Evolutionary conservation across 2,329 filamentous ascomycete genomes (phyloP).

Genomic region (Tolypocladium guangdongense): DNA sequence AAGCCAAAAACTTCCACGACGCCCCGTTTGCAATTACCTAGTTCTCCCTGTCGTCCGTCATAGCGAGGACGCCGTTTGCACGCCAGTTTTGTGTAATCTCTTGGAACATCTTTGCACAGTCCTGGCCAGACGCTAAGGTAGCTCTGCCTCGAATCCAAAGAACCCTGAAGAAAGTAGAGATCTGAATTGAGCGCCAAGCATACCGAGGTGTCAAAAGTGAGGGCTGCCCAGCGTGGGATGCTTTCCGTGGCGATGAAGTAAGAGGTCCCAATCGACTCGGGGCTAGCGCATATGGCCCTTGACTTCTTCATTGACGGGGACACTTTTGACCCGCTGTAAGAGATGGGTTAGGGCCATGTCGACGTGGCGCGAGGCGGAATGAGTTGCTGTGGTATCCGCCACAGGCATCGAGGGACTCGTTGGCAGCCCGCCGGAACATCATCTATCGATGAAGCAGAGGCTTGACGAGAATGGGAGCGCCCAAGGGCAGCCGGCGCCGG

Average conservation of each 20-base stretch:
- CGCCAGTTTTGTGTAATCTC: conserved; percentile 16
- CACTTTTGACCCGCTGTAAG: conserved; percentile 28
- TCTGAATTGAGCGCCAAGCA: conserved; percentile 28
- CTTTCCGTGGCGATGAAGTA: conserved; percentile 26
- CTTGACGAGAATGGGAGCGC: no score
- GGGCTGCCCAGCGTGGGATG: conserved; percentile 28
- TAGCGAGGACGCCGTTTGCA: conserved; percentile 10
- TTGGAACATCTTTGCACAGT: conserved; percentile 17
- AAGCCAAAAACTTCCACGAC: conserved; percentile 19
- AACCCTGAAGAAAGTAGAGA: conserved; percentile 27
- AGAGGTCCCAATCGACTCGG: conserved; percentile 15
- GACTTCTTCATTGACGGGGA: conserved; percentile 11
- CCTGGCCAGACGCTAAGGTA: conserved; percentile 17
- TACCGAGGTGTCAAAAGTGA: conserved; percentile 29
- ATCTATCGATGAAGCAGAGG: no score
- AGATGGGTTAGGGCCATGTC: no score
- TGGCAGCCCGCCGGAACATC: no score
- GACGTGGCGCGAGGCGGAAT: no score
- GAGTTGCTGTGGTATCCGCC: no score
- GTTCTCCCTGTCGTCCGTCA: conserved; percentile 20
- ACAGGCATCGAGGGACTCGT: no score
- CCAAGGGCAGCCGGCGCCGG: no score
- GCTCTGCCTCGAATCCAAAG: conserved; percentile 18
- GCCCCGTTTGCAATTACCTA: conserved; percentile 17
- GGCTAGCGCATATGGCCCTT: conserved; percentile 11